A percentile compares a stretch with the other conserved stretches of the same genome.
These are phyloP conservation scores for Nephelium lappaceum DNA, from an alignment of 345 rosid genomes.

Conservation along the genomic window DNA sequence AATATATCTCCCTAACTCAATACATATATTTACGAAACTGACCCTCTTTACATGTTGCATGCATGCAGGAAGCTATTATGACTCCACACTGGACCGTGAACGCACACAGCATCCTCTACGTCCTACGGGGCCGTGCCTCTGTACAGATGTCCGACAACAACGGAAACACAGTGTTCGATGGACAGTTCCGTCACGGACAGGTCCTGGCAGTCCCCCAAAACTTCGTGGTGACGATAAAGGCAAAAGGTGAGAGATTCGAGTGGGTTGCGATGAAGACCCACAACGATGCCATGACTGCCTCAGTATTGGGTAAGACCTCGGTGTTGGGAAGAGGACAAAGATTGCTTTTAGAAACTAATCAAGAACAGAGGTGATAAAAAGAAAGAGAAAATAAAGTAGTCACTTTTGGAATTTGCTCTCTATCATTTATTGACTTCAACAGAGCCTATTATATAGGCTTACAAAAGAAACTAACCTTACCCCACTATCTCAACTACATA, in stretches of 20 bases:
- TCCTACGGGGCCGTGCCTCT: constrained; percentile 49
- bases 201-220: constrained; percentile 66
- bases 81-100: constrained; percentile 69
- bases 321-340: too few species aligned
- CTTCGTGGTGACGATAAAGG: constrained; percentile 52
- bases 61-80: constrained; percentile 54
- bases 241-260: constrained; percentile 56
- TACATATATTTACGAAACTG: too few species aligned
- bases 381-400: too few species aligned
- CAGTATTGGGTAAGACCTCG: constrained; percentile 65
- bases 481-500: too few species aligned
- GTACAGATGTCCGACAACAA: constrained; percentile 62
- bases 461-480: too few species aligned
- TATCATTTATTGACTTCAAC: too few species aligned
- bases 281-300: constrained; percentile 45
- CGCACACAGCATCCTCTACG: constrained; percentile 67
- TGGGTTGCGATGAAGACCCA: constrained; percentile 73
- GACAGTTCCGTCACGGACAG: constrained; percentile 54
- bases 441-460: too few species aligned
- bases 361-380: too few species aligned
- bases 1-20: too few species aligned
- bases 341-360: too few species aligned
- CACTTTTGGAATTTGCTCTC: too few species aligned
- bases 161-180: constrained; percentile 59
- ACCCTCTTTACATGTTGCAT: background rate